Base-by-base conservation (phyloP, 2,329 filamentous ascomycete species). In the Dothistroma septosporum region DNA sequence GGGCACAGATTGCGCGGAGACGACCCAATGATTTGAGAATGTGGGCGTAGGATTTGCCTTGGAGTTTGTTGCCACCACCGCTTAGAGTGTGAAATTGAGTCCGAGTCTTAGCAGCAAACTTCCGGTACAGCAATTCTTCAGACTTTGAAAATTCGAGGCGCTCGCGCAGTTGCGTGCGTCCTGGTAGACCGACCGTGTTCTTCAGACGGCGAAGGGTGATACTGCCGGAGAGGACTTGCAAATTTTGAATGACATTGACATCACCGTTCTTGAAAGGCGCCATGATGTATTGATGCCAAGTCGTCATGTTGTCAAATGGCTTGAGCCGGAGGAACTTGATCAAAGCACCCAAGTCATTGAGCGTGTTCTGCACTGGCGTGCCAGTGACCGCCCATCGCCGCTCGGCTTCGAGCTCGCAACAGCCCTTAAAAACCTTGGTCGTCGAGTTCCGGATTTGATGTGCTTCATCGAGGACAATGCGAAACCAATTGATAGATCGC, bases 331-430 rank as follows among this genome's bases (percentile, higher is more conserved):
- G 79, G 64, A 97, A 97, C 33, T 88, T 90, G 61, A 96, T 86
- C 2, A 97, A 80, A 1, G 93, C 90, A 14, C 91, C 90, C 22
- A 97, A 82, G 73, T 99, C 94, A 66, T 95, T 92, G 2, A 97
- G 82, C 4, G 90, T 87, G 72, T 99, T 99, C 75, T 97, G 93
- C 9, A 97, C 90, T 0, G 92, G 94, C 0, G 94, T 97, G 58
- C 93, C 94, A 0, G 94, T 97, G n/a, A 97, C 91, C 2, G 92
- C 93, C 94, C 94, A 99, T 35, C 92, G 87, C 33, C 92, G 86
- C 70, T 90, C 84, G 1, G 92, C 90, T 62, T 89, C 83, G 2
- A 97, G 80, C 21, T 85, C 84, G 65, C 91, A 92, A 21, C 94
- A 90, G 2, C 91, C 90, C 73, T 92, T 91, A 57, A 92, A 95